Percentiles rank a stretch among this genome's conserved stretches.
These are phyloP conservation scores for Petunia hybrid DNA, from an alignment of 305 asterid species.

Conservation along the genomic window DNA sequence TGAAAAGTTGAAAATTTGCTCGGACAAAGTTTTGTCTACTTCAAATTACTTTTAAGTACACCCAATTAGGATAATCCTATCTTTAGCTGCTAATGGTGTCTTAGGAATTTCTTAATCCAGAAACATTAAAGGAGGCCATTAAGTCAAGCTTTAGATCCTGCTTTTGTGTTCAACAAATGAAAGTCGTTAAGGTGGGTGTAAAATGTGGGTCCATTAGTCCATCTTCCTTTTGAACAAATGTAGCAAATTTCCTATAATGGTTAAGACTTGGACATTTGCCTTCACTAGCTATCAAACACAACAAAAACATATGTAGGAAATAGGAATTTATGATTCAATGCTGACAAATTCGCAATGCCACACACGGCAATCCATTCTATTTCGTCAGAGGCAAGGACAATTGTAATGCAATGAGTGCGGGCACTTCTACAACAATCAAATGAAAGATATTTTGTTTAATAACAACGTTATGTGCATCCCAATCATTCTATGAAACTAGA, in stretches of 20 bases:
- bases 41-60: not conserved
- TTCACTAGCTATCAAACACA: not conserved
- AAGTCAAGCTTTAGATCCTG: not conserved
- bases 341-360: constrained; percentile 35
- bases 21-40: not conserved
- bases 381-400: not conserved
- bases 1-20: not conserved
- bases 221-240: not conserved
- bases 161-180: not conserved
- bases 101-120: not conserved
- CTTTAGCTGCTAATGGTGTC: not conserved
- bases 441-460: not conserved
- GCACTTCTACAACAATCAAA: not conserved
- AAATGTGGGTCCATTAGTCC: not conserved
- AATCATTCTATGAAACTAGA: no score
- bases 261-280: not conserved
- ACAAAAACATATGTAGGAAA: constrained; percentile 23
- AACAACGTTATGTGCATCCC: no score
- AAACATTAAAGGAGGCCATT: not conserved
- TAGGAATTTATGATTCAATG: not conserved
- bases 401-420: not conserved
- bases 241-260: not conserved
- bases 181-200: constrained; percentile 44
- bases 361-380: constrained; percentile 35
- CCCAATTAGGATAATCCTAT: not conserved